A percentile compares a stretch with the other conserved stretches of the same genome.
Evolutionary conservation across 257 asterid genomes (phyloP).

Genomic region (Solanum chilense): DNA sequence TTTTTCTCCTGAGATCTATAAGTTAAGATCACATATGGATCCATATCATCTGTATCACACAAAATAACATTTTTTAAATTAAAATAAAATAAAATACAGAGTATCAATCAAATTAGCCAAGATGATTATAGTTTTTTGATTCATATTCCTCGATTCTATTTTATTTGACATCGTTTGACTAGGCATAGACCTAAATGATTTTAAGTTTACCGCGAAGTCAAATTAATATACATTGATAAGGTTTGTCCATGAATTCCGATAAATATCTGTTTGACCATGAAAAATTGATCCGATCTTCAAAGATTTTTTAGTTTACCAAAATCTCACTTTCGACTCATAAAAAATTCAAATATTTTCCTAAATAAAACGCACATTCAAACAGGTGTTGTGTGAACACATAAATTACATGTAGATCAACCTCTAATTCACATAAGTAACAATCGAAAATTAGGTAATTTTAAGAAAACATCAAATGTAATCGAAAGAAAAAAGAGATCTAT

Average conservation of each 20-base stretch:
- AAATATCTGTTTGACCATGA: neutral
- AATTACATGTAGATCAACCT: neutral
- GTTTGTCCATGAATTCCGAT: neutral
- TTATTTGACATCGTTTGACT: neutral
- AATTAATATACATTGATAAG: neutral
- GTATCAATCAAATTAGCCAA: neutral
- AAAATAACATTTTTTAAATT: neutral
- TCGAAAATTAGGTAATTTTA: neutral
- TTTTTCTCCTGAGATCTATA: slow-evolving; percentile 47
- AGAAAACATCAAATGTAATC: neutral
- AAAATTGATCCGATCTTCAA: neutral
- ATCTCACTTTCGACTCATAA: neutral
- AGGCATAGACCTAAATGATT: neutral
- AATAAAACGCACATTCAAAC: neutral
- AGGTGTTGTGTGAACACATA: neutral
- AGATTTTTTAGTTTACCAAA: too few species aligned
- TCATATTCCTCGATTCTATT: neutral
- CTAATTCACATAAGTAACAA: neutral
- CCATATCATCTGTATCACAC: slow-evolving; percentile 37
- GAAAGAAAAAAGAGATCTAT: neutral
- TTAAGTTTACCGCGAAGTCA: neutral
- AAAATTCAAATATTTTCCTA: neutral
- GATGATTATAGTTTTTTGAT: too few species aligned
- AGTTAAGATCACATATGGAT: slow-evolving; percentile 39
- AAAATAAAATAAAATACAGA: neutral